These are phyloP conservation scores for Tylopilus rubrobrunneus DNA, from an alignment of 768 basidiomycete species.

Conservation along the genomic window DNA sequence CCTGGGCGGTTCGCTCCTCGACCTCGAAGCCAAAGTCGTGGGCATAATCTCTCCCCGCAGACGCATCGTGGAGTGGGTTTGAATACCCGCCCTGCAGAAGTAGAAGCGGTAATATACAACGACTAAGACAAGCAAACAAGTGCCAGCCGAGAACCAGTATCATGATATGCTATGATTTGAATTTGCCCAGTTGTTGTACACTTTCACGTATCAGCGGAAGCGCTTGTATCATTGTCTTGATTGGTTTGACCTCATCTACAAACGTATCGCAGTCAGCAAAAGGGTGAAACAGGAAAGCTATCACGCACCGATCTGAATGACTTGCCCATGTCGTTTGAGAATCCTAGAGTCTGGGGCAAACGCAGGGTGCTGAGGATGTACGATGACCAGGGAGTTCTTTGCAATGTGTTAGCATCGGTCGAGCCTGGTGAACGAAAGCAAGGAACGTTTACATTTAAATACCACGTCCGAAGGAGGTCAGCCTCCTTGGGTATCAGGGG, in stretches of 20 bases:
- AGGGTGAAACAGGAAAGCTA: not conserved
- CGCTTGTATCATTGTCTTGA: slow-evolving; percentile 66
- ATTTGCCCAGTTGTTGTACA: slow-evolving; percentile 35
- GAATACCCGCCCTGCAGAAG: slow-evolving; percentile 9
- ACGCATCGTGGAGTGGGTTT: slow-evolving; percentile 49
- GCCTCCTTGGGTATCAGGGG: slow-evolving; percentile 53
- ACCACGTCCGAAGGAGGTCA: slow-evolving; percentile 66
- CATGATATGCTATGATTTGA: slow-evolving; percentile 7
- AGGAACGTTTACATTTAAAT: slow-evolving; percentile 48
- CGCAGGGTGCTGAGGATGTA: slow-evolving; percentile 61
- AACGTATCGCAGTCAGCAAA: not conserved
- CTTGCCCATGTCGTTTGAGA: slow-evolving; percentile 59
- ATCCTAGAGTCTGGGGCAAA: slow-evolving; percentile 36
- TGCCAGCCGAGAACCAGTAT: not conserved
- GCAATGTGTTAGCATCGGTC: slow-evolving; percentile 6
- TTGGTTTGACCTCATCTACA: slow-evolving; percentile 67
- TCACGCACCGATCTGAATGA: slow-evolving; percentile 59
- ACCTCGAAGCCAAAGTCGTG: slow-evolving; percentile 44
- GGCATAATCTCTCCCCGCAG: slow-evolving; percentile 50
- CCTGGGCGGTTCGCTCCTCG: slow-evolving; percentile 50
- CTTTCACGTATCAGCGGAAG: slow-evolving; percentile 62
- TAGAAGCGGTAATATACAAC: slow-evolving; percentile 6
- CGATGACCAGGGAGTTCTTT: slow-evolving; percentile 69
- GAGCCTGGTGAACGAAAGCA: slow-evolving; percentile 9
- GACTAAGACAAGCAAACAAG: not conserved